Percentiles rank a stretch among this genome's conserved stretches.
Conservation (phyloP, 345 rosid species). For the Noccaea caerulescens region DNA sequence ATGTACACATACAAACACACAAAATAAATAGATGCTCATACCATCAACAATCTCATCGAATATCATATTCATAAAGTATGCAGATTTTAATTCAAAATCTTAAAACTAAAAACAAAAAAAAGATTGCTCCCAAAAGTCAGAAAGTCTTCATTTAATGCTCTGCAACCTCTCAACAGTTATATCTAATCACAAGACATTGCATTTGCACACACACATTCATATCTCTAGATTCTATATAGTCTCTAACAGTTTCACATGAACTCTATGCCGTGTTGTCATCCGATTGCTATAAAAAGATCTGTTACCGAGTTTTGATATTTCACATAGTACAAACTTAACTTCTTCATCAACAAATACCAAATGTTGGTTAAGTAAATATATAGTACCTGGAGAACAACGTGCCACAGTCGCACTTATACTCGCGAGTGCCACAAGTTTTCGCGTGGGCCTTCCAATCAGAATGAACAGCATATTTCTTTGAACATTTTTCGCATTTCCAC, state of each 20-base stretch:
- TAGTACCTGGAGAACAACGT: constrained; percentile 88
- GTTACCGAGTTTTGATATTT: neutral
- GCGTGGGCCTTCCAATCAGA: constrained; percentile 99
- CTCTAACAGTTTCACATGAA: constrained; percentile 21
- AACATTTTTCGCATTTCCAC: constrained; percentile 96
- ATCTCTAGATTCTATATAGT: neutral
- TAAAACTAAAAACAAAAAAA: constrained; percentile 7
- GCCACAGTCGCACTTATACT: constrained; percentile 96
- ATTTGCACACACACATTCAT: constrained; percentile 19
- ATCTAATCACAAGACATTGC: constrained; percentile 27
- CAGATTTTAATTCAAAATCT: constrained; percentile 28
- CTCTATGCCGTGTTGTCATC: neutral
- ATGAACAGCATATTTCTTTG: constrained; percentile 94
- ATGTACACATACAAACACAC: constrained; percentile 44
- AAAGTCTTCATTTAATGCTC: constrained; percentile 39
- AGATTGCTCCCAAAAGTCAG: constrained; percentile 29
- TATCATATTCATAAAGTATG: constrained; percentile 35
- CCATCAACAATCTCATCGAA: constrained; percentile 31
- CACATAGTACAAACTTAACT: neutral
- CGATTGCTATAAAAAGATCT: neutral
- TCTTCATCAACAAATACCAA: constrained; percentile 12
- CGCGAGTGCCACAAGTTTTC: constrained; percentile 94
- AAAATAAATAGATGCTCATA: constrained; percentile 35
- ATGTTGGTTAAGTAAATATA: neutral
- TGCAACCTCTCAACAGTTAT: constrained; percentile 29